phyloP scores from a whole-genome alignment of 768 basidiomycete genomes.

The Crepidotus variabilis region DNA sequence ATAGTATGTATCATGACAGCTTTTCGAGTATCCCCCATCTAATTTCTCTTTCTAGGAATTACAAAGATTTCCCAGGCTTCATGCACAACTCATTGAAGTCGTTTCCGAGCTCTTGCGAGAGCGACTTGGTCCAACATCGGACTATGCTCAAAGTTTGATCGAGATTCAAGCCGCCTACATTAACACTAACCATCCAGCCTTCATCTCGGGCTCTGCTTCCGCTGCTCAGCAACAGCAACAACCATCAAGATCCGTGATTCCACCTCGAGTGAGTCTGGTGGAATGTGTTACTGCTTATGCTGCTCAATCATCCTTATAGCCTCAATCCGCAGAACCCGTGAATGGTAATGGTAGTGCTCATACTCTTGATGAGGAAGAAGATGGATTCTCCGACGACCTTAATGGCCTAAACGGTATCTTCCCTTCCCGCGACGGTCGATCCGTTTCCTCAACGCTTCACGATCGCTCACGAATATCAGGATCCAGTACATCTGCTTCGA shows the following conservation, averaged over 20 bases:
- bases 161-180: slow-evolving; percentile 98
- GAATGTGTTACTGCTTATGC: slow-evolving; percentile 21
- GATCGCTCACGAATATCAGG: slow-evolving; percentile 55
- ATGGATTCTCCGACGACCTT: slow-evolving; percentile 46
- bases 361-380: slow-evolving; percentile 59
- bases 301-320: slow-evolving; percentile 35
- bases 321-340: slow-evolving; percentile 57
- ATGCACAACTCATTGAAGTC: slow-evolving; percentile 91
- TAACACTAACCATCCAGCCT: slow-evolving; percentile 98
- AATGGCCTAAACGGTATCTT: slow-evolving; percentile 50
- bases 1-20: slow-evolving; percentile 45
- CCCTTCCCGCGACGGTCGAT: slow-evolving; percentile 54
- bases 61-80: slow-evolving; percentile 90
- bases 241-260: slow-evolving; percentile 39
- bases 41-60: slow-evolving; percentile 61
- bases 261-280: slow-evolving; percentile 51
- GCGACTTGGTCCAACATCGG: slow-evolving; percentile 91
- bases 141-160: slow-evolving; percentile 95
- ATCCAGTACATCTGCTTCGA: slow-evolving; percentile 26
- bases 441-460: slow-evolving; percentile 73
- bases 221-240: slow-evolving; percentile 45
- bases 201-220: slow-evolving; percentile 74
- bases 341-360: slow-evolving; percentile 45
- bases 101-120: slow-evolving; percentile 96
- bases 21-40: neutral